Evolutionary conservation across 352 stramenopile genomes (phyloP).

Genomic region (Thalassiosira livingstoniorum): DNA sequence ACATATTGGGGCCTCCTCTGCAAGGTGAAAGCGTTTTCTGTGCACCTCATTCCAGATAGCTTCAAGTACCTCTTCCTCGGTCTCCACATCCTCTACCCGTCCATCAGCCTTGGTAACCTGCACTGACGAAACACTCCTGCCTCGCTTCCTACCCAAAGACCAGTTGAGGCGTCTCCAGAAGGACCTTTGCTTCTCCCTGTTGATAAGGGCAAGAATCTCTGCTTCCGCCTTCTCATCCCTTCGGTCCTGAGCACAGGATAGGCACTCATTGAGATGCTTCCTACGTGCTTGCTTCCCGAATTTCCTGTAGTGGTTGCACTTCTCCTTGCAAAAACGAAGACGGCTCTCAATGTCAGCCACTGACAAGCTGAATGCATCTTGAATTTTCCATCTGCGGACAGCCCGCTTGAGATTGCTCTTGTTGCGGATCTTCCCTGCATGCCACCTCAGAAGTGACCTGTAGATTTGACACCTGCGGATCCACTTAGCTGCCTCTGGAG

Average conservation of each 20-base stretch:
- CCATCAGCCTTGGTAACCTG: not conserved
- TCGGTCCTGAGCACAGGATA: not conserved
- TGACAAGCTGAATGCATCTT: not conserved
- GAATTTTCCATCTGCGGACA: not conserved
- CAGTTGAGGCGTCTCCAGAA: not conserved
- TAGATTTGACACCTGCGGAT: constrained; percentile 11
- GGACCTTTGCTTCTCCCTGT: not conserved
- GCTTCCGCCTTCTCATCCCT: not conserved
- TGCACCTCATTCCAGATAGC: constrained; percentile 27
- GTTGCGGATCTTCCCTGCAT: not conserved
- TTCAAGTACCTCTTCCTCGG: not conserved
- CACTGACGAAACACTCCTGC: not conserved
- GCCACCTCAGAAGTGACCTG: not conserved
- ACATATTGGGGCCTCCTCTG: constrained; percentile 7
- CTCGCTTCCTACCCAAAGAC: too few relatives aligned
- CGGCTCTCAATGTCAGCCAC: not conserved
- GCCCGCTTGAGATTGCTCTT: constrained; percentile 10
- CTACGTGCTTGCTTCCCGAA: not conserved
- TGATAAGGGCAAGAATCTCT: not conserved
- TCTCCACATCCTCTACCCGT: not conserved
- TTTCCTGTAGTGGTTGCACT: not conserved
- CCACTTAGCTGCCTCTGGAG: constrained; percentile 5
- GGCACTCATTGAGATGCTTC: not conserved
- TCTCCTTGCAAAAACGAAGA: not conserved
- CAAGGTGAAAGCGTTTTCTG: constrained; percentile 10